phyloP scores from a whole-genome alignment of 2,329 filamentous ascomycete genomes.

The Sporothrix pallida region DNA sequence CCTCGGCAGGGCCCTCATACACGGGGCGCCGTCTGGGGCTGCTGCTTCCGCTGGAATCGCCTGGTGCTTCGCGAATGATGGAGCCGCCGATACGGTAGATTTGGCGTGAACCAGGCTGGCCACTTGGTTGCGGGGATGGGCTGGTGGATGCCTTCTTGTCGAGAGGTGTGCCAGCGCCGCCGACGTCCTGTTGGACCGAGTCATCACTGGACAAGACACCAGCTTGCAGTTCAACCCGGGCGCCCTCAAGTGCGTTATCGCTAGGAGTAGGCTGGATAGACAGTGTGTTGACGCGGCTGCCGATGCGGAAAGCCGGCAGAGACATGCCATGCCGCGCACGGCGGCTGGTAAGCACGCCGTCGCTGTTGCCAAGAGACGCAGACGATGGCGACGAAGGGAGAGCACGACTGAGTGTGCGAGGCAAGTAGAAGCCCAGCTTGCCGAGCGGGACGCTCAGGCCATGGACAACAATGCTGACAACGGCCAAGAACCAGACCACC shows the following conservation, averaged over 20 bases:
- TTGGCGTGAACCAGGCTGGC: conserved; percentile 23
- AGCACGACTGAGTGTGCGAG: conserved; percentile 64
- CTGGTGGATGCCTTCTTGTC: neutral
- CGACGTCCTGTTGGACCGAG: neutral
- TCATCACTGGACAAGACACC: conserved; percentile 9
- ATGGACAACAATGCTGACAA: conserved; percentile 85
- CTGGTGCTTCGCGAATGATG: conserved; percentile 42
- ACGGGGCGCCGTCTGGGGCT: conserved; percentile 2
- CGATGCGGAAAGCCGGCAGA: conserved; percentile 42
- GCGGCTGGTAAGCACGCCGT: neutral
- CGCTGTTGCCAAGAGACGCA: conserved; percentile 8
- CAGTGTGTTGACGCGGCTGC: conserved; percentile 43
- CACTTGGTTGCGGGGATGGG: neutral
- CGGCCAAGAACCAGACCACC: conserved; percentile 83
- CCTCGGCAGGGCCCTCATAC: neutral
- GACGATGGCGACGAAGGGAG: conserved; percentile 33
- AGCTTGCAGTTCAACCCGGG: neutral
- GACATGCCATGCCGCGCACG: conserved; percentile 33
- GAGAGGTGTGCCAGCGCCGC: conserved; percentile 32
- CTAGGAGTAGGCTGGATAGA: conserved; percentile 24
- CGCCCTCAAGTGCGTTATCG: neutral
- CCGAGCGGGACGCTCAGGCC: conserved; percentile 80
- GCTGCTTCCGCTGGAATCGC: conserved; percentile 6
- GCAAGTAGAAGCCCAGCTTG: conserved; percentile 68
- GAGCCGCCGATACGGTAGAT: conserved; percentile 52